Conservation (phyloP, 176 grass and related monocot species). For the Juncus effusus region DNA sequence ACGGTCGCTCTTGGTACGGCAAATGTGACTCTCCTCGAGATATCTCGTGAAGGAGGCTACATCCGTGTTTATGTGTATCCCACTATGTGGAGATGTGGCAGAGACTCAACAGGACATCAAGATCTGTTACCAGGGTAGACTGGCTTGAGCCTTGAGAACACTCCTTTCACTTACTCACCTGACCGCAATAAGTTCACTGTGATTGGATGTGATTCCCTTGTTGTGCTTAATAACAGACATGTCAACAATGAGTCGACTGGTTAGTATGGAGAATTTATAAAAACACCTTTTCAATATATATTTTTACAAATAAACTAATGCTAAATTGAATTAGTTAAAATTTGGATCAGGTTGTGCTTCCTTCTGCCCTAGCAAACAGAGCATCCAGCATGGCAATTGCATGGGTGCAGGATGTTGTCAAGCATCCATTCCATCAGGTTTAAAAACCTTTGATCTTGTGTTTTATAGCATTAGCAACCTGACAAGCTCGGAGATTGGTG, state of each 20-base stretch:
- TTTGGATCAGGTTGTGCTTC: constrained; percentile 24
- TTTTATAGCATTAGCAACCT: background rate
- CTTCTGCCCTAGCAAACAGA: constrained; percentile 16
- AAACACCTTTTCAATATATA: too few species aligned
- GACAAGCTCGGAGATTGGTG: background rate
- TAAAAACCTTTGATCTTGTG: background rate
- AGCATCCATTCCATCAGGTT: constrained; percentile 13
- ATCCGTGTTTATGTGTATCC: background rate
- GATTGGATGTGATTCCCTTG: constrained; percentile 32
- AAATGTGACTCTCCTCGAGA: background rate
- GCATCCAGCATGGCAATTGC: constrained; percentile 20
- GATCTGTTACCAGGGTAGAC: background rate
- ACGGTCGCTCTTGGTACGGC: background rate
- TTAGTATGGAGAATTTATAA: too few species aligned
- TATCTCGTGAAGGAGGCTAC: constrained; percentile 11
- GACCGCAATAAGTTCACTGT: constrained; percentile 38
- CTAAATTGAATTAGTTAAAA: too few species aligned
- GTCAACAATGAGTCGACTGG: background rate
- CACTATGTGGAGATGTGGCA: background rate
- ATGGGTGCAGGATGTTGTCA: constrained; percentile 36
- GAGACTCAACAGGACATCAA: background rate
- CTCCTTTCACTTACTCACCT: constrained; percentile 17
- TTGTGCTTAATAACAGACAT: constrained; percentile 15
- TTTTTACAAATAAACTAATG: too few species aligned
- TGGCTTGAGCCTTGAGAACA: background rate